Base-by-base conservation (phyloP, 2,329 filamentous ascomycete genomes). In the Xylaria sp. region DNA sequence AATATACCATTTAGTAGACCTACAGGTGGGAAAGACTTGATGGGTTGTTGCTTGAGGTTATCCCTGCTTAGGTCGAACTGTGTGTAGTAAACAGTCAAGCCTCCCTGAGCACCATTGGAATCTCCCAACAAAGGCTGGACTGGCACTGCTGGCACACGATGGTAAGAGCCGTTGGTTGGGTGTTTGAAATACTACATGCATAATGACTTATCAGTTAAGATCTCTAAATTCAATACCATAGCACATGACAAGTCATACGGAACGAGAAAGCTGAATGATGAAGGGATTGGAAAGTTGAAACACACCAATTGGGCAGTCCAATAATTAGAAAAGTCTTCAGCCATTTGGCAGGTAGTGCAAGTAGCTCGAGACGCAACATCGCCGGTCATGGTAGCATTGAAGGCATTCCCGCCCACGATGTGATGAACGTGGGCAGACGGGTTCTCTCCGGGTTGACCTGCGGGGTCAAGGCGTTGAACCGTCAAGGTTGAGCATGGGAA, bases 11-110 rank as follows among this genome's bases (percentile, higher is more conserved):
- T 5, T 5, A 2, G 32, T 2, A 10, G 12, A n/a, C 2, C 70
- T 71, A 80, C 79, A 13, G 81, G 79, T 63, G 78, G 79, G 72
- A 84, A 84, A 18, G 79, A 79, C 5, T 78, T 83, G 37, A 83
- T 78, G 65, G 81, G 81, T 40, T 77, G 71, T 61, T 77, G 69
- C 48, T 53, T 35, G 4, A 75, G 9, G 63, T 73, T 73, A 25
- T 76, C 73, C 25, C 68, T 63, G 23, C 21, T 65, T 9, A 75
- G 63, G 60, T 75, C 74, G 57, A 71, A 69, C 66, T 74, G 74
- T 0, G 73, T 76, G 29, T 77, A 77, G 61, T 77, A 77, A 51
- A 77, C 72, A 1, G 75, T 77, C 42, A 77, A 68, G 27, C 75
- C 75, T 29, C 74, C 75, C 29, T 72, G 66, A 16, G 73, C 68